phyloP scores from a whole-genome alignment of 2,329 filamentous ascomycete species.

The Cercospora nicotianae region DNA sequence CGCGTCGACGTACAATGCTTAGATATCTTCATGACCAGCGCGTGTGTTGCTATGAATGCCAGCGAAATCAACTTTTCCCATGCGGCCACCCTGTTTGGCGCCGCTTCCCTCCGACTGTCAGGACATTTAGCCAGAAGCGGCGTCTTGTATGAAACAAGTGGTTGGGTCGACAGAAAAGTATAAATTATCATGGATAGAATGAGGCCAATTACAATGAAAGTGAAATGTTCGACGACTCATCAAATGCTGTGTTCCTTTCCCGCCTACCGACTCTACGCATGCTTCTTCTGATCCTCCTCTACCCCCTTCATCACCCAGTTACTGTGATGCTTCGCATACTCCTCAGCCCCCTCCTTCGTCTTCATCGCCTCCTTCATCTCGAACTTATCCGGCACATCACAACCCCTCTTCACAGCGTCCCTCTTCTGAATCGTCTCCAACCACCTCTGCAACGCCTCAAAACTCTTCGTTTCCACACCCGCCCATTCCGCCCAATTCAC shows the following conservation, averaged over 20 bases:
- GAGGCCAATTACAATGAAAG: slow-evolving; percentile 14
- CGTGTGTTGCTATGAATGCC: slow-evolving; percentile 10
- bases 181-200: slow-evolving; percentile 20
- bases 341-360: slow-evolving; percentile 41
- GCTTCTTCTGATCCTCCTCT: slow-evolving; percentile 43
- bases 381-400: slow-evolving; percentile 41
- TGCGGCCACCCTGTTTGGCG: slow-evolving; percentile 15
- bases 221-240: neutral
- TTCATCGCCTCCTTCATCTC: slow-evolving; percentile 43
- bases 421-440: slow-evolving; percentile 38
- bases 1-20: slow-evolving; percentile 96
- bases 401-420: slow-evolving; percentile 37
- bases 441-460: slow-evolving; percentile 37
- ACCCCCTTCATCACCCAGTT: slow-evolving; percentile 41
- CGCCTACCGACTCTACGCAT: slow-evolving; percentile 26
- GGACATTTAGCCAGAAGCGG: slow-evolving; percentile 17
- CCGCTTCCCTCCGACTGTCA: slow-evolving; percentile 13
- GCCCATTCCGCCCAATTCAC: slow-evolving; percentile 45
- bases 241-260: neutral
- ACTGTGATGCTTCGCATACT: slow-evolving; percentile 41
- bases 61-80: neutral
- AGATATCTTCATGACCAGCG: slow-evolving; percentile 43
- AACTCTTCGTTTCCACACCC: slow-evolving; percentile 24
- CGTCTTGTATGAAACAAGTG: slow-evolving; percentile 15
- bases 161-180: slow-evolving; percentile 6